phyloP scores from a whole-genome alignment of 2,329 filamentous ascomycete genomes.

The Exophiala phaeomuriformis region DNA sequence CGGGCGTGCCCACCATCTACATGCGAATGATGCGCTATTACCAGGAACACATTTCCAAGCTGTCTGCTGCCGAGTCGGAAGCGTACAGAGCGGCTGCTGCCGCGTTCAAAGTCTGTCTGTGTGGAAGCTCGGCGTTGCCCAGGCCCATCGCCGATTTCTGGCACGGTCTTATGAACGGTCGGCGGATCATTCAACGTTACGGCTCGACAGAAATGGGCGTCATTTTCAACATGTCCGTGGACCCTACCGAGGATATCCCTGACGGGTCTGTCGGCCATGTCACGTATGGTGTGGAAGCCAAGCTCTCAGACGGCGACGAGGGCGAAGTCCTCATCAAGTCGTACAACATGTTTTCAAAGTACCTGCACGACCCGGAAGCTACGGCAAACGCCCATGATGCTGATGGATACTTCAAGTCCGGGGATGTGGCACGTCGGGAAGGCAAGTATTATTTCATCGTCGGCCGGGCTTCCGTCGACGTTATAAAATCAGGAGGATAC shows the following conservation, averaged over 20 bases:
- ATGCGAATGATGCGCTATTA: conserved; percentile 37
- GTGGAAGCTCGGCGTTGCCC: conserved; percentile 43
- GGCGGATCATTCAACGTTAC: conserved; percentile 39
- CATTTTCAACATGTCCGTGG: conserved; percentile 37
- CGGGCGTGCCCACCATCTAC: conserved; percentile 40
- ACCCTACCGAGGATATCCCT: conserved; percentile 26
- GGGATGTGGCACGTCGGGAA: conserved; percentile 31
- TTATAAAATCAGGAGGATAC: conserved; percentile 47
- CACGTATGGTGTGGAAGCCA: conserved; percentile 36
- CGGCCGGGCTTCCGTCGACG: conserved; percentile 43
- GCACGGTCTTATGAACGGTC: conserved; percentile 37
- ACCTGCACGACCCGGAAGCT: conserved; percentile 33
- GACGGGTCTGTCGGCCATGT: conserved; percentile 32
- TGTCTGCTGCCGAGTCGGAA: conserved; percentile 21
- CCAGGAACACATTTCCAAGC: conserved; percentile 21
- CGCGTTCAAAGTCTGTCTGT: conserved; percentile 24
- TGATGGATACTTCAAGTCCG: conserved; percentile 40
- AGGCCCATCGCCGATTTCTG: conserved; percentile 47
- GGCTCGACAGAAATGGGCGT: conserved; percentile 41
- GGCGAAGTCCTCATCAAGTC: conserved; percentile 42
- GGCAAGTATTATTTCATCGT: conserved; percentile 40
- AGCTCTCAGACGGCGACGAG: conserved; percentile 40
- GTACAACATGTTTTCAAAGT: conserved; percentile 38
- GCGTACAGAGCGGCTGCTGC: conserved; percentile 40
- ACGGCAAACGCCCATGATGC: conserved; percentile 25